These are phyloP conservation scores for Corniculantispora saksenae DNA, from an alignment of 2,329 filamentous ascomycete genomes.

Conservation along the genomic window DNA sequence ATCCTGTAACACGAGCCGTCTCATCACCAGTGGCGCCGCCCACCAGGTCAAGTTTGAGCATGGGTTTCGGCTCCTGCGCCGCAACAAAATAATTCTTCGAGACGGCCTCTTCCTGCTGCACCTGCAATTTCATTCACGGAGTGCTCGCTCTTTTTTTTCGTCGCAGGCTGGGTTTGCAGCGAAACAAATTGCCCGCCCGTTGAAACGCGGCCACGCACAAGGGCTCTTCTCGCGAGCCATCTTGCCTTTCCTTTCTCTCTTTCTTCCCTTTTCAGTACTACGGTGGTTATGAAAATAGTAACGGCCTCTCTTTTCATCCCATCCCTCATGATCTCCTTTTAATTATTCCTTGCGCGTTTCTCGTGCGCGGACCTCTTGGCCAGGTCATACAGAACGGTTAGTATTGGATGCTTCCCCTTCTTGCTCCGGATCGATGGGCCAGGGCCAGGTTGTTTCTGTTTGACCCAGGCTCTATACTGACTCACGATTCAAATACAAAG, in stretches of 20 bases:
- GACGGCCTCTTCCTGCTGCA: neutral
- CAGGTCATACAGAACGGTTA: neutral
- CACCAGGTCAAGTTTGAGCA: conserved; percentile 12
- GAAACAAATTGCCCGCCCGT: conserved; percentile 6
- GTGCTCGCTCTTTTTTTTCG: neutral
- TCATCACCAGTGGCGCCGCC: conserved; percentile 7
- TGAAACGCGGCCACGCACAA: conserved; percentile 12
- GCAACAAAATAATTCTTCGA: neutral
- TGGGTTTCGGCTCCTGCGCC: conserved; percentile 16
- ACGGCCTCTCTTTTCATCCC: neutral
- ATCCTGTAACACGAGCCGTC: conserved; percentile 17
- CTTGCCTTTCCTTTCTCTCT: too few species aligned
- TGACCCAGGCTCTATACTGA: neutral
- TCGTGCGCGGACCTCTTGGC: neutral
- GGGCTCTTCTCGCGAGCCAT: neutral
- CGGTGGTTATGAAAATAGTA: neutral
- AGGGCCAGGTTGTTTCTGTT: conserved; percentile 4
- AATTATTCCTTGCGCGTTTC: neutral
- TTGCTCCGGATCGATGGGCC: neutral
- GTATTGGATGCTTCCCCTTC: neutral
- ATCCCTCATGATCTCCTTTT: conserved; percentile 6
- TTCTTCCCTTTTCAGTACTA: neutral
- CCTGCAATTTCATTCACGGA: neutral
- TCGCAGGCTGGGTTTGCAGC: conserved; percentile 4
- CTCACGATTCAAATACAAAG: neutral